Conservation (phyloP, 1,284 basidiomycete genomes). For the Ganoderma multipileum region DNA sequence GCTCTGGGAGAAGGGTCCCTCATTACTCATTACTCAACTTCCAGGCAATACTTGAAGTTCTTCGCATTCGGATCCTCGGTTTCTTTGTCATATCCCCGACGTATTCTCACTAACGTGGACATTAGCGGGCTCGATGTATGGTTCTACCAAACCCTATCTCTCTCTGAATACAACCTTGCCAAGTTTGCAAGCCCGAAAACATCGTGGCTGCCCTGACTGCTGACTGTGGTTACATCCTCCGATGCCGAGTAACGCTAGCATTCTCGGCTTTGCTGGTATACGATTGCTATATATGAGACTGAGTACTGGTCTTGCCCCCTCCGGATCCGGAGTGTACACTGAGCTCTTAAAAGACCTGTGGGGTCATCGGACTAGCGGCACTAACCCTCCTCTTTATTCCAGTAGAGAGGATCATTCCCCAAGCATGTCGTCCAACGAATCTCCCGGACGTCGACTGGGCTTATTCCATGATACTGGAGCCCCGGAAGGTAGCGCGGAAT, state of each 20-base stretch:
- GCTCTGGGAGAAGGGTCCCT: background rate
- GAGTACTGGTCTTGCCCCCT: too few relatives aligned
- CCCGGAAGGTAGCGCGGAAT: conserved; percentile 13
- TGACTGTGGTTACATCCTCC: too few relatives aligned
- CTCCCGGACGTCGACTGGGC: background rate
- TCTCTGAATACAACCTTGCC: background rate
- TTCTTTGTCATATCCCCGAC: background rate
- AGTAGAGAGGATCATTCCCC: background rate
- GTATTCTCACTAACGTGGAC: background rate
- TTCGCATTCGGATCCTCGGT: background rate
- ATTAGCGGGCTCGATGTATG: background rate
- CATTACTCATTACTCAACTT: too few relatives aligned
- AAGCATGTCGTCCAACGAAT: background rate
- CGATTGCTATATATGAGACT: too few relatives aligned
- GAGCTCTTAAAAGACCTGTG: background rate
- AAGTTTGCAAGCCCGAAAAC: background rate
- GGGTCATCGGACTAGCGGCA: background rate
- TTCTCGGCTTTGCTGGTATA: too few relatives aligned
- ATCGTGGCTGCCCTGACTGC: too few relatives aligned
- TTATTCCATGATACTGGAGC: conserved; percentile 19
- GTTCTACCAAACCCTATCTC: background rate
- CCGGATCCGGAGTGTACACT: too few relatives aligned
- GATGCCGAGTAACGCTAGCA: too few relatives aligned
- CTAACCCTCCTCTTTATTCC: background rate
- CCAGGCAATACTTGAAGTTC: background rate